A percentile compares a stretch with the other conserved stretches of the same genome.
Evolutionary conservation across 176 grass and related monocot species (phyloP).

Genomic region (bread wheat (Triticum aestivum)): DNA sequence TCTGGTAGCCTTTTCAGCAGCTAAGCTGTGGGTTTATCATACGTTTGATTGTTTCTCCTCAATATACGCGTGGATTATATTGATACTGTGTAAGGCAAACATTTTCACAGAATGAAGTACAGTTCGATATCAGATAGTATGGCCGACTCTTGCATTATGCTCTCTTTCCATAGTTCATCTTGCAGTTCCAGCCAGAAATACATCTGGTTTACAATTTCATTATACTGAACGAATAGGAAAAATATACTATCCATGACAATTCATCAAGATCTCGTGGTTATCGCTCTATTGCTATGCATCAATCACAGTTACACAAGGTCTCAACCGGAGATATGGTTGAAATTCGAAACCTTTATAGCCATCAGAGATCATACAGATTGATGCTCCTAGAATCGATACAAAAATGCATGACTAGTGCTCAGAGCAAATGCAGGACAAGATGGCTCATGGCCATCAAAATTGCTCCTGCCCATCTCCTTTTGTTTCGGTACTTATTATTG

Average conservation of each 20-base stretch:
- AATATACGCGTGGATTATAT: conserved; percentile 23
- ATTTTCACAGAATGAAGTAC: conserved; percentile 28
- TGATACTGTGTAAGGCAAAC: conserved; percentile 32
- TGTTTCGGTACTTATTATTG: not conserved
- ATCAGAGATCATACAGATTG: not conserved
- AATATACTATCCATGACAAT: not conserved
- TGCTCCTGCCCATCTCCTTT: not conserved
- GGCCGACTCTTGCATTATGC: not conserved
- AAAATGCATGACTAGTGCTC: not conserved
- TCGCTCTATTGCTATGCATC: not conserved
- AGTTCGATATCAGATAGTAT: not conserved
- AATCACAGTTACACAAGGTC: not conserved
- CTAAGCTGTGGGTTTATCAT: conserved; percentile 43
- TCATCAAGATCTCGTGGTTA: not conserved
- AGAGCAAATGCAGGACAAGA: not conserved
- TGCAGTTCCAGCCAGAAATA: not conserved
- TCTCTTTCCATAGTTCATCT: not conserved
- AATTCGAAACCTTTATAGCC: conserved; percentile 3
- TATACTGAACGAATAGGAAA: not conserved
- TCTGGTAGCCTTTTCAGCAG: conserved; percentile 30
- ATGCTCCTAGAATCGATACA: not conserved
- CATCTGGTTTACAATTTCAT: not conserved
- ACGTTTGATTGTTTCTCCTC: conserved; percentile 38
- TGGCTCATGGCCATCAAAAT: conserved; percentile 1
- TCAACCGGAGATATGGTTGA: not conserved